These are phyloP conservation scores for Nemophila menziesii DNA, from an alignment of 257 asterid species.

Conservation along the genomic window DNA sequence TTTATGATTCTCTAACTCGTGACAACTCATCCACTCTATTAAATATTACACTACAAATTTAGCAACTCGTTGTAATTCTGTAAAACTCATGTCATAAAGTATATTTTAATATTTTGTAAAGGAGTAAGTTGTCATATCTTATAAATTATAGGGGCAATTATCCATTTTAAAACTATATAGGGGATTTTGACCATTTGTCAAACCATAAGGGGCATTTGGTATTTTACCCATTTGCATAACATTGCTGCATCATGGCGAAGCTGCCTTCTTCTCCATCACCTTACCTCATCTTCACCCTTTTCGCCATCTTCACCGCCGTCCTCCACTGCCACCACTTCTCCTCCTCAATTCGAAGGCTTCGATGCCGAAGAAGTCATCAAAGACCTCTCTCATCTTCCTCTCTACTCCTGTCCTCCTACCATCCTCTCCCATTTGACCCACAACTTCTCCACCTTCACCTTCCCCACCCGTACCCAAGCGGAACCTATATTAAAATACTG, in stretches of 20 bases:
- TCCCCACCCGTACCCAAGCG: too few relatives aligned
- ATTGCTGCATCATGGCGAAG: not conserved
- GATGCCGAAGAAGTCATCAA: constrained; percentile 81
- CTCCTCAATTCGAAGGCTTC: constrained; percentile 79
- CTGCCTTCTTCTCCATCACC: constrained; percentile 39
- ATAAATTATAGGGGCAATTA: too few relatives aligned
- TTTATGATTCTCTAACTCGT: too few relatives aligned
- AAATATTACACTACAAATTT: too few relatives aligned
- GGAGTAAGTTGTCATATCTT: too few relatives aligned
- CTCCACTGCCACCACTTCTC: constrained; percentile 31
- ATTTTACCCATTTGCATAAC: not conserved
- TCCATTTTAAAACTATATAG: too few relatives aligned
- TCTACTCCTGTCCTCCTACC: constrained; percentile 29
- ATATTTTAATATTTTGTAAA: too few relatives aligned
- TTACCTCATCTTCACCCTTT: constrained; percentile 67
- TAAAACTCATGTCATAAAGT: too few relatives aligned
- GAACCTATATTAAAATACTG: constrained; percentile 56
- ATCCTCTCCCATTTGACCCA: constrained; percentile 32
- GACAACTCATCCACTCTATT: too few relatives aligned
- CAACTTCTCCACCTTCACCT: constrained; percentile 37
- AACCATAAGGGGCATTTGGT: too few relatives aligned
- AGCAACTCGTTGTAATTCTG: too few relatives aligned
- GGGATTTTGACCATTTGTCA: too few relatives aligned
- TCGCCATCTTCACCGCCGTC: constrained; percentile 30
- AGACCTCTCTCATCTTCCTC: constrained; percentile 30